Percentiles rank a stretch among this genome's conserved stretches.
Evolutionary conservation across 78 protist species (phyloP).

Genomic region (Pigoraptor vietnamica): DNA sequence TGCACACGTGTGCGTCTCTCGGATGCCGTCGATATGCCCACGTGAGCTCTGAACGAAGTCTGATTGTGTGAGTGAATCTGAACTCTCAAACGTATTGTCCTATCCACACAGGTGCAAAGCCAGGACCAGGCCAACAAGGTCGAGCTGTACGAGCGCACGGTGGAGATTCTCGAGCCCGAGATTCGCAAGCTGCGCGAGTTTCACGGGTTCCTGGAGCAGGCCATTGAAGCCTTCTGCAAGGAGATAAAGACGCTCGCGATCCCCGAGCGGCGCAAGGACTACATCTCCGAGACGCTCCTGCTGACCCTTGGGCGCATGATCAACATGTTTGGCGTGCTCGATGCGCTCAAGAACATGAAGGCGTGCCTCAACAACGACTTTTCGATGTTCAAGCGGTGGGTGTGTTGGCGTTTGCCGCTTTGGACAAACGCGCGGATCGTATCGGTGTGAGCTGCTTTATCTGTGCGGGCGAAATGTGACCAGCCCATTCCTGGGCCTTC

Average conservation of each 20-base stretch:
- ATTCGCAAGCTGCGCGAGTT: slow-evolving; percentile 55
- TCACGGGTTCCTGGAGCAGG: slow-evolving; percentile 37
- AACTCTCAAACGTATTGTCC: too few relatives aligned
- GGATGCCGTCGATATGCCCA: too few relatives aligned
- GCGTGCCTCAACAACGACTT: slow-evolving; percentile 84
- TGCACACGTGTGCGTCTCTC: too few relatives aligned
- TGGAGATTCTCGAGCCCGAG: slow-evolving; percentile 57
- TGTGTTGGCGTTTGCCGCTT: neutral
- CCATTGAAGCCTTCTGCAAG: slow-evolving; percentile 31
- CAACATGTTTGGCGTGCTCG: slow-evolving; percentile 62
- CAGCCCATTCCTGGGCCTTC: too few relatives aligned
- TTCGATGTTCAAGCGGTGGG: slow-evolving; percentile 70
- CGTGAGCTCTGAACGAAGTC: too few relatives aligned
- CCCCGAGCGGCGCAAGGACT: slow-evolving; percentile 40
- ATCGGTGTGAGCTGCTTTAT: too few relatives aligned
- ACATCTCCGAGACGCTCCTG: slow-evolving; percentile 37
- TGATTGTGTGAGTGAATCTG: too few relatives aligned
- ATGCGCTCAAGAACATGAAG: slow-evolving; percentile 78
- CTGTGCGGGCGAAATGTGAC: too few relatives aligned
- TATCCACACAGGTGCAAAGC: slow-evolving; percentile 39
- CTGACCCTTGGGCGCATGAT: slow-evolving; percentile 28
- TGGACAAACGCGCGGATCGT: too few relatives aligned
- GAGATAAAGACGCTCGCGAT: slow-evolving; percentile 27
- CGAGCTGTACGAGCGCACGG: slow-evolving; percentile 51
- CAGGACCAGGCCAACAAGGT: slow-evolving; percentile 55